phyloP scores from a whole-genome alignment of 2,329 filamentous ascomycete genomes.

The Neoarthrinium moseri region DNA sequence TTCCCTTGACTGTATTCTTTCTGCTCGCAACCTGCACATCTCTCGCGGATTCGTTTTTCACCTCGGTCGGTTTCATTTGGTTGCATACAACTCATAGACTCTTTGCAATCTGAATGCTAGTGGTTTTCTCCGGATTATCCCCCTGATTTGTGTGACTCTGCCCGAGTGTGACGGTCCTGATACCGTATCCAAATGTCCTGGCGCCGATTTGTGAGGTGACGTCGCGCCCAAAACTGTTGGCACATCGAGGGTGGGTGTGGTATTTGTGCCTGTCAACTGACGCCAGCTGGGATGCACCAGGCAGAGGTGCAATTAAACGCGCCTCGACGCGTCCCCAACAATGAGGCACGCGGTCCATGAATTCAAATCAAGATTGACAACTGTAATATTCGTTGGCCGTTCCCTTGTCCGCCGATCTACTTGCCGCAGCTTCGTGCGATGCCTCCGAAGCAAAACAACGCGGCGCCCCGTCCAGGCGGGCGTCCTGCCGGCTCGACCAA shows the following conservation, averaged over 20 bases:
- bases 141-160: too few species aligned
- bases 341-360: too few species aligned
- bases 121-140: too few species aligned
- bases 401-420: neutral
- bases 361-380: too few species aligned
- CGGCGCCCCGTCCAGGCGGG: slow-evolving; percentile 33
- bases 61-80: slow-evolving; percentile 26
- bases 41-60: slow-evolving; percentile 28
- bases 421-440: slow-evolving; percentile 28
- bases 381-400: neutral
- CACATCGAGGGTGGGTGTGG: too few species aligned
- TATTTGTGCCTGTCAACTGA: too few species aligned
- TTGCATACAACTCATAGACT: slow-evolving; percentile 38
- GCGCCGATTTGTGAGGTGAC: too few species aligned
- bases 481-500: slow-evolving; percentile 24
- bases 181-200: too few species aligned
- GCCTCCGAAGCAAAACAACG: slow-evolving; percentile 38
- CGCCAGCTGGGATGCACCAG: too few species aligned
- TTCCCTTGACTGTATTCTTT: slow-evolving; percentile 45
- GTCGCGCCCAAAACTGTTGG: too few species aligned
- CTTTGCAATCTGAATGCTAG: neutral
- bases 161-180: too few species aligned
- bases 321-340: neutral
- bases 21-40: slow-evolving; percentile 33
- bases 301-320: too few species aligned